Conservation (phyloP, 2,329 filamentous ascomycete genomes). For the Alternaria conjuncta region DNA sequence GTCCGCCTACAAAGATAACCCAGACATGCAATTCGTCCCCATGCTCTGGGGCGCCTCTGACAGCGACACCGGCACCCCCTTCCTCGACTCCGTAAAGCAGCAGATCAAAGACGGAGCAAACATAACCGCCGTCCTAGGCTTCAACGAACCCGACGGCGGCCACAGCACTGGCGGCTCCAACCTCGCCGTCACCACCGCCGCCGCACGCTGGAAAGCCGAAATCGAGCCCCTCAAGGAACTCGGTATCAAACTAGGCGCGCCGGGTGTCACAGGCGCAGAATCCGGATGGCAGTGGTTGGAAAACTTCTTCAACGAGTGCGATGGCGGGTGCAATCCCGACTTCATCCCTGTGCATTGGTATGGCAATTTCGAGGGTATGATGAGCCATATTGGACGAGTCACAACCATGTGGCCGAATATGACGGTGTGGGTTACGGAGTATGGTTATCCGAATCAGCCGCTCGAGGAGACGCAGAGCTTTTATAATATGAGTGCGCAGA, state of each 20-base stretch:
- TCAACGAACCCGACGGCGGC: conserved; percentile 78
- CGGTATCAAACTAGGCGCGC: conserved; percentile 72
- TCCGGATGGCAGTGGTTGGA: conserved; percentile 70
- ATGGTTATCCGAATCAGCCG: conserved; percentile 64
- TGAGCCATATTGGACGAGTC: conserved; percentile 69
- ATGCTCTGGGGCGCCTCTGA: conserved; percentile 74
- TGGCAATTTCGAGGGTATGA: conserved; percentile 72
- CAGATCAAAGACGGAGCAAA: conserved; percentile 62
- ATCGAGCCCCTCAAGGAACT: conserved; percentile 70
- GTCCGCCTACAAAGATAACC: conserved; percentile 52
- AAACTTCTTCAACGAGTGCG: conserved; percentile 68
- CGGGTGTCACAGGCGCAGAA: conserved; percentile 69
- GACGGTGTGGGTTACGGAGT: conserved; percentile 81
- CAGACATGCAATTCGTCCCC: conserved; percentile 73
- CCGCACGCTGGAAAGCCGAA: conserved; percentile 72
- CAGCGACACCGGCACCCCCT: conserved; percentile 59
- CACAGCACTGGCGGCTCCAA: conserved; percentile 65
- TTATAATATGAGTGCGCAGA: conserved; percentile 70
- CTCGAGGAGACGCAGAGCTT: conserved; percentile 67
- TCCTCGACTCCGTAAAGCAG: conserved; percentile 64
- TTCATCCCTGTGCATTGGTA: conserved; percentile 63
- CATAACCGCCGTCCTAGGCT: conserved; percentile 72
- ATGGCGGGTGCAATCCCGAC: conserved; percentile 54
- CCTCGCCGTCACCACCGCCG: conserved; percentile 66
- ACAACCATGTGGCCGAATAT: conserved; percentile 56